Evolutionary conservation across 352 stramenopile genomes (phyloP).

Genomic region (Globisporangium orthogonon): DNA sequence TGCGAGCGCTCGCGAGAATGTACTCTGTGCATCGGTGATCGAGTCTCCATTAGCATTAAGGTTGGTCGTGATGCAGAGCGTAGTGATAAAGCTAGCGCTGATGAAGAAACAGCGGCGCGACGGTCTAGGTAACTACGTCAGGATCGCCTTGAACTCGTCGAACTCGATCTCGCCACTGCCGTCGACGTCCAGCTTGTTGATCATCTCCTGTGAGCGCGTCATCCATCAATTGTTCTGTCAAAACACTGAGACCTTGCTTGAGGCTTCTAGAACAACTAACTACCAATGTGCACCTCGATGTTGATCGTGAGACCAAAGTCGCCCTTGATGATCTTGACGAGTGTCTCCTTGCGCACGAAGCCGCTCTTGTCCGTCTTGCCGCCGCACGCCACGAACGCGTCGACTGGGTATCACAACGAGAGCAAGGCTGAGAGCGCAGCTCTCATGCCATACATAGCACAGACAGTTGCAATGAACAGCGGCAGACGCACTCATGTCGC

Average conservation of each 20-base stretch:
- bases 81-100: neutral
- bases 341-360: conserved; percentile 86
- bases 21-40: neutral
- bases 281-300: conserved; percentile 64
- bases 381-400: conserved; percentile 95
- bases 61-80: neutral
- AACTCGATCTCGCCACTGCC: conserved; percentile 95
- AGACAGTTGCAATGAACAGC: too few species aligned
- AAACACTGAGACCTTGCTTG: neutral
- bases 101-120: too few species aligned
- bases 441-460: neutral
- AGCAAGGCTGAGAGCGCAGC: too few species aligned
- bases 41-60: neutral
- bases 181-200: conserved; percentile 95
- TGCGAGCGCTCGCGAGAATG: neutral
- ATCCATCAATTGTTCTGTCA: neutral
- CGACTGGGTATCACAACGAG: conserved; percentile 38
- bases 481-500: conserved; percentile 87
- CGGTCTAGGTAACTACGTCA: conserved; percentile 33
- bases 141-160: conserved; percentile 93
- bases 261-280: too few species aligned
- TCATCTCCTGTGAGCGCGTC: conserved; percentile 68
- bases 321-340: conserved; percentile 95
- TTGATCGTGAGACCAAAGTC: conserved; percentile 96
- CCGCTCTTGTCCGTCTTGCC: conserved; percentile 91